phyloP scores from a whole-genome alignment of 345 rosid genomes.

The Gossypium ekmanianum region DNA sequence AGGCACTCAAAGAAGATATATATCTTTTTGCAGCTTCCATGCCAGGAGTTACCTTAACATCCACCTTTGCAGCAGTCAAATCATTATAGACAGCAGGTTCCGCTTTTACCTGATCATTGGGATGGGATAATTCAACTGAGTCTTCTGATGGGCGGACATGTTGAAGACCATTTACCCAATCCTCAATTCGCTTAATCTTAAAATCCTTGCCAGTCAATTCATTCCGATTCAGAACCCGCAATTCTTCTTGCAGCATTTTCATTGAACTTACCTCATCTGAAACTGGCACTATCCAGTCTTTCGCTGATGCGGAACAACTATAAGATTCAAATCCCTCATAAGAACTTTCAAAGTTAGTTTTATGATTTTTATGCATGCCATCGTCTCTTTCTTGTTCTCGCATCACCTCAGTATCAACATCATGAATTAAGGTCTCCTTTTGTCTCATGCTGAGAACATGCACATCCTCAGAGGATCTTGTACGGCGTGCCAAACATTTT shows the following conservation, averaged over 20 bases:
- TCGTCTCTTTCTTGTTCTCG: slow-evolving; percentile 33
- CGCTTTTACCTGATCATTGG: slow-evolving; percentile 30
- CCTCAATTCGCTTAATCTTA: slow-evolving; percentile 70
- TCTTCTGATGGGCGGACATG: slow-evolving; percentile 55
- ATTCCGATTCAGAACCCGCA: slow-evolving; percentile 34
- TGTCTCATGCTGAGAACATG: slow-evolving; percentile 31
- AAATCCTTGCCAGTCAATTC: slow-evolving; percentile 55
- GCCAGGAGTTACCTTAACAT: slow-evolving; percentile 52
- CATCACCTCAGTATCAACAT: slow-evolving; percentile 24
- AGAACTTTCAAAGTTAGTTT: slow-evolving; percentile 35
- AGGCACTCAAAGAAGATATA: slow-evolving; percentile 59
- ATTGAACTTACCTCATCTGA: slow-evolving; percentile 40
- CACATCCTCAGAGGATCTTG: slow-evolving; percentile 67
- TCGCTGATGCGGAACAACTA: slow-evolving; percentile 51
- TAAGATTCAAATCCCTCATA: slow-evolving; percentile 43
- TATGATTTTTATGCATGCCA: slow-evolving; percentile 26
- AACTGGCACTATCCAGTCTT: slow-evolving; percentile 71
- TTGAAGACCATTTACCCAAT: slow-evolving; percentile 84
- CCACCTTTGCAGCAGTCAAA: slow-evolving; percentile 40
- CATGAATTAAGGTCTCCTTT: slow-evolving; percentile 39
- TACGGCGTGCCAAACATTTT: slow-evolving; percentile 28
- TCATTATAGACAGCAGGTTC: slow-evolving; percentile 32
- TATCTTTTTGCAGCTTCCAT: slow-evolving; percentile 79
- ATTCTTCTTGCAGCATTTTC: slow-evolving; percentile 42
- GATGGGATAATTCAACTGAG: slow-evolving; percentile 33